Conservation (phyloP, 192 early-diverging fungal species). For the Podila verticillata region DNA sequence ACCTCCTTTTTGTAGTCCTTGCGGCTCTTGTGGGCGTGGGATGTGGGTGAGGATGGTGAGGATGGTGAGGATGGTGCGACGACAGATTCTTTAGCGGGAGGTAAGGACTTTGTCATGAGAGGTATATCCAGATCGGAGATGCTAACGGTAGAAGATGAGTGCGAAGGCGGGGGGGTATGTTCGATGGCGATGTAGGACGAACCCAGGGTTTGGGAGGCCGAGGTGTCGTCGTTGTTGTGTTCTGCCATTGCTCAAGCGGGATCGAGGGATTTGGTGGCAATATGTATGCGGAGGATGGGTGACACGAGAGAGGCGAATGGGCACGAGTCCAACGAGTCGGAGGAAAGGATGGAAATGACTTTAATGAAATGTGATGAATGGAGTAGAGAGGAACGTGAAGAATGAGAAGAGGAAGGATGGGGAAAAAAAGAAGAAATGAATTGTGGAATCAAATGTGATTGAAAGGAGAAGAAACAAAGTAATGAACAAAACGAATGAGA, state of each 20-base stretch:
- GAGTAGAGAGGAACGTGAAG: background rate
- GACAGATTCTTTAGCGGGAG: background rate
- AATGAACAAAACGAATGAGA: slow-evolving; percentile 3
- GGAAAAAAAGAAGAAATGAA: slow-evolving; percentile 1
- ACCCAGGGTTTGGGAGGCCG: background rate
- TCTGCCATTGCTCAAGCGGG: background rate
- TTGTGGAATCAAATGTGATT: background rate
- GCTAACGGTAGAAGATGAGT: background rate
- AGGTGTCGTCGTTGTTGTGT: background rate
- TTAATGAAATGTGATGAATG: background rate
- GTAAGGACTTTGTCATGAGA: background rate
- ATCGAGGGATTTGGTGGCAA: background rate
- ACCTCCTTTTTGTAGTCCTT: background rate
- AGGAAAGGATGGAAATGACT: background rate
- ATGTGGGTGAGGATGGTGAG: background rate
- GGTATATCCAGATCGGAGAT: background rate
- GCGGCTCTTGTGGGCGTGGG: background rate
- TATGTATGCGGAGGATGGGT: background rate
- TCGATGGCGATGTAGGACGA: slow-evolving; percentile 1
- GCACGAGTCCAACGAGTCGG: background rate
- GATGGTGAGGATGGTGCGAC: background rate
- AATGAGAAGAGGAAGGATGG: background rate
- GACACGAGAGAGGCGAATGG: background rate
- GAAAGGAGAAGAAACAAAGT: too few relatives aligned
- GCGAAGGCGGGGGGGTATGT: background rate